Conservation (phyloP, 83 land plant genomes). For the Diphasiastrum complanatum region DNA sequence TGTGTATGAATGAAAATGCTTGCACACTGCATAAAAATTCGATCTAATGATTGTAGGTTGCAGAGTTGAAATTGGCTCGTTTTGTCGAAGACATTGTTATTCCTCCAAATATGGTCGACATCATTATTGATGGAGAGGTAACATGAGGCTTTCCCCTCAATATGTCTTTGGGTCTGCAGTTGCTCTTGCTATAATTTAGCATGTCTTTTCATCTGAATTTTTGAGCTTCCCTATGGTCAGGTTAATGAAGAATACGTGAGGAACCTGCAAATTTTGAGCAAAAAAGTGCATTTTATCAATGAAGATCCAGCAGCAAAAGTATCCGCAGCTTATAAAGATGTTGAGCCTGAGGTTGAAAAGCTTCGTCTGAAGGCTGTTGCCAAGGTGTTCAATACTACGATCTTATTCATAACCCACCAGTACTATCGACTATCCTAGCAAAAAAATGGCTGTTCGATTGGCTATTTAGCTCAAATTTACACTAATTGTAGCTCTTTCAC, state of each 20-base stretch:
- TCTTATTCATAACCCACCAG: not conserved
- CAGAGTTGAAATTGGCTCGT: conserved; percentile 81
- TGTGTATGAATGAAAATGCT: not conserved
- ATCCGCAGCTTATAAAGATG: conserved; percentile 89
- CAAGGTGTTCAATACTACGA: conserved; percentile 45
- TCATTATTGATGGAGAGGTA: conserved; percentile 99
- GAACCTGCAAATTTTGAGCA: conserved; percentile 77
- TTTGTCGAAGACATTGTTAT: conserved; percentile 94
- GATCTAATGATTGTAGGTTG: conserved; percentile 47
- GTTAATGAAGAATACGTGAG: conserved; percentile 95
- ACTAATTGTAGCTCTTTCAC: not conserved
- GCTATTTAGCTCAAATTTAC: not conserved
- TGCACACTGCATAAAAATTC: not conserved
- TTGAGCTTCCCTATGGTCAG: too few species aligned
- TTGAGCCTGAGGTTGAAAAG: conserved; percentile 88
- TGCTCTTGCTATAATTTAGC: not conserved
- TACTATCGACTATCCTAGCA: not conserved
- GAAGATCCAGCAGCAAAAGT: conserved; percentile 67
- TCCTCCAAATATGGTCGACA: conserved; percentile 95
- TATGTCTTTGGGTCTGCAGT: not conserved
- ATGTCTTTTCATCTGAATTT: not conserved
- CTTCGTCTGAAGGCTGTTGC: conserved; percentile 87
- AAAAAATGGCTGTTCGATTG: not conserved
- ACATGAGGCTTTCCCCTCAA: not conserved
- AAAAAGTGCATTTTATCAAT: conserved; percentile 74